Evolutionary conservation across 2,329 filamentous ascomycete genomes (phyloP).

Genomic region (Pseudonectria foliicola): DNA sequence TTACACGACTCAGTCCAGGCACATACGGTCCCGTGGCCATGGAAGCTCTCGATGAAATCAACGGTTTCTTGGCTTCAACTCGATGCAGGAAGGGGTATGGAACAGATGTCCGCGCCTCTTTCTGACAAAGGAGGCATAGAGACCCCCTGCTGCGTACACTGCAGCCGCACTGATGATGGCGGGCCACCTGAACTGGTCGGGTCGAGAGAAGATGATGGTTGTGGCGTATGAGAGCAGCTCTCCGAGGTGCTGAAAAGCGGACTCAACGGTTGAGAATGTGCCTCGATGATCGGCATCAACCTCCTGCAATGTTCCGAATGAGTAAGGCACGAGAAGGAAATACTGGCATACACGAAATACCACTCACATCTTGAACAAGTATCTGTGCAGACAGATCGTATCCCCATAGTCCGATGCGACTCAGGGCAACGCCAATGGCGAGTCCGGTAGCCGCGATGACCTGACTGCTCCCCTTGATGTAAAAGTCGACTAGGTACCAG

Average conservation of each 20-base stretch:
- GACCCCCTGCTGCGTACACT: slow-evolving; percentile 28
- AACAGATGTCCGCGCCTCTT: slow-evolving; percentile 27
- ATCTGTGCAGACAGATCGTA: slow-evolving; percentile 55
- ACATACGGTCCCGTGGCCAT: no score
- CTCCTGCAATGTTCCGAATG: slow-evolving; percentile 33
- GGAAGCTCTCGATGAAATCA: no score
- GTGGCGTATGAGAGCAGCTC: slow-evolving; percentile 60
- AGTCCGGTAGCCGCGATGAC: slow-evolving; percentile 38
- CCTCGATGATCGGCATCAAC: slow-evolving; percentile 52
- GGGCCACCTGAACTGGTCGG: slow-evolving; percentile 59
- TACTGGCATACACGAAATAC: not conserved
- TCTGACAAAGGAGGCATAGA: slow-evolving; percentile 26
- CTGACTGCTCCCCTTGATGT: slow-evolving; percentile 7
- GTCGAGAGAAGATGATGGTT: slow-evolving; percentile 57
- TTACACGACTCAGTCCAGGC: no score
- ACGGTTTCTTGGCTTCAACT: no score
- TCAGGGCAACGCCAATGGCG: slow-evolving; percentile 44
- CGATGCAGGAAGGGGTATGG: slow-evolving; percentile 22
- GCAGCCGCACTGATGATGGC: slow-evolving; percentile 50
- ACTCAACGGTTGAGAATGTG: slow-evolving; percentile 61
- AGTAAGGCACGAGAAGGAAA: not conserved
- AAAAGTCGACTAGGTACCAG: slow-evolving; percentile 21
- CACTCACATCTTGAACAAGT: slow-evolving; percentile 52
- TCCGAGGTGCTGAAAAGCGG: slow-evolving; percentile 61
- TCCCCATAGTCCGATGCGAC: slow-evolving; percentile 53